phyloP scores from a whole-genome alignment of 371 early-diverging fungal species.

The Rhizopus stolonifer region DNA sequence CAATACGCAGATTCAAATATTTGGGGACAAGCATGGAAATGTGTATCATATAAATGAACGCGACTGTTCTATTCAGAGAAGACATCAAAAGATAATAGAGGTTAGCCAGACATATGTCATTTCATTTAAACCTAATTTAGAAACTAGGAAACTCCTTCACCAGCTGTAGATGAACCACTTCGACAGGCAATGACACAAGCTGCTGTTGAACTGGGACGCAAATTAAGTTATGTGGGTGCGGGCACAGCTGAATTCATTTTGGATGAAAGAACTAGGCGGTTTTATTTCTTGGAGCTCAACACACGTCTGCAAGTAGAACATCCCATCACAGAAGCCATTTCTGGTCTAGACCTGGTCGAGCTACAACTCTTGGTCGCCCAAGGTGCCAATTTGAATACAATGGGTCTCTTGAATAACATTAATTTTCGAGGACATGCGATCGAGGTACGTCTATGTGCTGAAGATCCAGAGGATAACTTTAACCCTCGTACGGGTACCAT shows the following conservation, averaged over 20 bases:
- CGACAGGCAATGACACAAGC: constrained; percentile 56
- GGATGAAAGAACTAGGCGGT: constrained; percentile 62
- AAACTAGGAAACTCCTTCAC: constrained; percentile 60
- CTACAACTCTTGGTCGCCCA: constrained; percentile 74
- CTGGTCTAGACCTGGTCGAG: constrained; percentile 94
- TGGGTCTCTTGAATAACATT: constrained; percentile 49
- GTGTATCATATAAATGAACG: constrained; percentile 85
- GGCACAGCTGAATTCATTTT: constrained; percentile 88
- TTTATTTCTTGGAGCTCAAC: constrained; percentile 85
- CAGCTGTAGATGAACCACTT: constrained; percentile 48
- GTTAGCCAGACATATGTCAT: constrained; percentile 35
- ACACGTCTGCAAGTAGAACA: constrained; percentile 93
- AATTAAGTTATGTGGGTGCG: constrained; percentile 63
- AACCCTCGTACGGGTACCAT: constrained; percentile 82
- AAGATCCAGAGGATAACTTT: constrained; percentile 81
- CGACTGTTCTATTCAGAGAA: constrained; percentile 87
- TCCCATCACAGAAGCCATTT: constrained; percentile 93
- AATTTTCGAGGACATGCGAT: constrained; percentile 76
- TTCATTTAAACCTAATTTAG: constrained; percentile 16
- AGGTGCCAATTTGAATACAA: constrained; percentile 49
- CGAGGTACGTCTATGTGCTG: constrained; percentile 83
- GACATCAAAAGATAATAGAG: constrained; percentile 88
- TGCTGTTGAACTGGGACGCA: constrained; percentile 60
- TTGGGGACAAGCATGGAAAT: constrained; percentile 81
- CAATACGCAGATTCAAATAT: constrained; percentile 63